A percentile compares a stretch with the other conserved stretches of the same genome.
phyloP scores from a whole-genome alignment of 1,284 basidiomycete genomes.

The Sphagnurus paluster region DNA sequence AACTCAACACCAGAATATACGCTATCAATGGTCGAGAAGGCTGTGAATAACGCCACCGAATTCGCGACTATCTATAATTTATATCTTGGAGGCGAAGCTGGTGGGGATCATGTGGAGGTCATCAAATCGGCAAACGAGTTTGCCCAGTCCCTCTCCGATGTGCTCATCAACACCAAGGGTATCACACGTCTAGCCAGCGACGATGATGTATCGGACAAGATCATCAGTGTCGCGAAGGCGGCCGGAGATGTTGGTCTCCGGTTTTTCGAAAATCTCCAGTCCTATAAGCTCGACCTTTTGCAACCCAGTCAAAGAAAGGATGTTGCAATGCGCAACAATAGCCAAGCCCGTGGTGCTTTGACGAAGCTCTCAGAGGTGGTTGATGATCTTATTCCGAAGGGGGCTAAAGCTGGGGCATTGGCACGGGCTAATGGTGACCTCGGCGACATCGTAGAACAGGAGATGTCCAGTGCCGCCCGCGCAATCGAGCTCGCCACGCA shows the following conservation, averaged over 20 bases:
- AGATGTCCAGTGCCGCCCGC: conserved; percentile 92
- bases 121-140: conserved; percentile 98
- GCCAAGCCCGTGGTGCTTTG: conserved; percentile 81
- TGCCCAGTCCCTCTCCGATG: conserved; percentile 91
- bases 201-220: conserved; percentile 90
- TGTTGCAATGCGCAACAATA: conserved; percentile 88
- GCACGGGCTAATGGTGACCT: conserved; percentile 89
- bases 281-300: conserved; percentile 86
- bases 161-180: conserved; percentile 92
- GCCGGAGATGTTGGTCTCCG: conserved; percentile 88
- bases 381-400: conserved; percentile 86
- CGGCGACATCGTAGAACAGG: conserved; percentile 94
- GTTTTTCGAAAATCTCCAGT: conserved; percentile 95
- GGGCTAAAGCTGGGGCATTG: conserved; percentile 67
- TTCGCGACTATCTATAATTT: conserved; percentile 96
- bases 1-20: conserved; percentile 98
- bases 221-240: conserved; percentile 81
- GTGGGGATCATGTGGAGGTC: conserved; percentile 95
- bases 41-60: conserved; percentile 90
- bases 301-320: conserved; percentile 79
- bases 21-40: conserved; percentile 98
- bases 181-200: conserved; percentile 90
- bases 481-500: conserved; percentile 94
- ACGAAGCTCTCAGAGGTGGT: conserved; percentile 86
- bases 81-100: conserved; percentile 84